Conservation (phyloP, 257 asterid species). For the Sherardia arvensis region DNA sequence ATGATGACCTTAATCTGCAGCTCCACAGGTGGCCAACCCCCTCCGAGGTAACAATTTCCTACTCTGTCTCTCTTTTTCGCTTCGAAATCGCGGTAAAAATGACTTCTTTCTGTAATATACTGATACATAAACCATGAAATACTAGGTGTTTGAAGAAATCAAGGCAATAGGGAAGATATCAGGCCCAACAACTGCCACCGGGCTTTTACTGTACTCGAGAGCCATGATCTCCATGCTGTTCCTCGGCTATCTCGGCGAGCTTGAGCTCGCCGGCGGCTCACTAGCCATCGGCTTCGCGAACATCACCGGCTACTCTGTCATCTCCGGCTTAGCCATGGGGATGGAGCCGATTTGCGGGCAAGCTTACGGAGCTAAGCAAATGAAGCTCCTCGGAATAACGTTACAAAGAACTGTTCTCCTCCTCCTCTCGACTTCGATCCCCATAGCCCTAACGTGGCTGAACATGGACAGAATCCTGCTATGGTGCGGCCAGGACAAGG, state of each 20-base stretch:
- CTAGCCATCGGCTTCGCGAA: slow-evolving; percentile 91
- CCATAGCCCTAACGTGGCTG: slow-evolving; percentile 78
- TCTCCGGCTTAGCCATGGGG: slow-evolving; percentile 95
- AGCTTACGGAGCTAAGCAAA: slow-evolving; percentile 84
- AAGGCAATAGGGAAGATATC: slow-evolving; percentile 79
- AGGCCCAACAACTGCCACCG: slow-evolving; percentile 74
- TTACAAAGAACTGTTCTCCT: slow-evolving; percentile 81
- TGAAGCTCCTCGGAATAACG: slow-evolving; percentile 79
- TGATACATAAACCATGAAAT: too few relatives aligned
- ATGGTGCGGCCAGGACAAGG: slow-evolving; percentile 75
- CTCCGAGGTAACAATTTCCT: slow-evolving; percentile 44
- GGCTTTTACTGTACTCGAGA: slow-evolving; percentile 66
- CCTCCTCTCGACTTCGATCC: slow-evolving; percentile 59
- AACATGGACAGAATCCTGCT: slow-evolving; percentile 63
- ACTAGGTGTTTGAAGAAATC: slow-evolving; percentile 65
- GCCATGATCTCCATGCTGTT: slow-evolving; percentile 95
- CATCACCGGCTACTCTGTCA: slow-evolving; percentile 92
- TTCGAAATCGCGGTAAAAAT: not conserved
- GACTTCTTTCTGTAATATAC: not conserved
- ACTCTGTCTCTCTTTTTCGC: not conserved
- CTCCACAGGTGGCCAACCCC: slow-evolving; percentile 73
- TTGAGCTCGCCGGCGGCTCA: slow-evolving; percentile 88
- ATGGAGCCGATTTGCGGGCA: slow-evolving; percentile 99
- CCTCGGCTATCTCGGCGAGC: slow-evolving; percentile 85
- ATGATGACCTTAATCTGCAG: slow-evolving; percentile 30